Conservation (phyloP, 2,329 filamentous ascomycete genomes). For the Colletotrichum sp. region DNA sequence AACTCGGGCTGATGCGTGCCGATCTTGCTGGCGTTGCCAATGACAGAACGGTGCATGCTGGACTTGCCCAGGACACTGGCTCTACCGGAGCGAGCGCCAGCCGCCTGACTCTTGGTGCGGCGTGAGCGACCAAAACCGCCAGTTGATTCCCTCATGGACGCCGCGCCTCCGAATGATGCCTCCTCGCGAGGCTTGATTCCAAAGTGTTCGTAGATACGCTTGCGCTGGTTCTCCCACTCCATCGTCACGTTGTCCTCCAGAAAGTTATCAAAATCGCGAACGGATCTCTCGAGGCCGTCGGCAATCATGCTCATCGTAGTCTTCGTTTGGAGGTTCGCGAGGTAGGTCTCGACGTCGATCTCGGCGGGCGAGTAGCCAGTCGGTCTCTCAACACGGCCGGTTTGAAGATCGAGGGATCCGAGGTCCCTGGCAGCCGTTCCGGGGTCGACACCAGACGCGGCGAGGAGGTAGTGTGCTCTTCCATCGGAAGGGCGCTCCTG, state of each 20-base stretch:
- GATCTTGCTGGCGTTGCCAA: constrained; percentile 77
- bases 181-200: constrained; percentile 74
- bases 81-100: constrained; percentile 64
- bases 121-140: constrained; percentile 67
- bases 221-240: constrained; percentile 94
- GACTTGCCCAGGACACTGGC: constrained; percentile 59
- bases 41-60: constrained; percentile 81
- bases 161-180: constrained; percentile 32
- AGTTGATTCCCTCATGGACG: constrained; percentile 50
- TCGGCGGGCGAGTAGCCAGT: constrained; percentile 53
- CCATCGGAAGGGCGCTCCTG: constrained; percentile 58
- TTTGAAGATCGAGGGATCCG: constrained; percentile 72
- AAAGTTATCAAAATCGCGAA: constrained; percentile 91
- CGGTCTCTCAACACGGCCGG: constrained; percentile 49
- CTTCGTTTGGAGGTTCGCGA: constrained; percentile 86
- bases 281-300: constrained; percentile 87
- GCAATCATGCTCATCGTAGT: constrained; percentile 91
- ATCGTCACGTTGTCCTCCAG: constrained; percentile 93
- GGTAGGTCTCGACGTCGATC: constrained; percentile 78
- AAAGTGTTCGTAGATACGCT: constrained; percentile 95
- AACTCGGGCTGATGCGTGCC: constrained; percentile 65
- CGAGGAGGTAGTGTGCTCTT: constrained; percentile 87
- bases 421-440: constrained; percentile 86
- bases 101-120: constrained; percentile 52
- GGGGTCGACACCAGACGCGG: constrained; percentile 91